Percentiles rank a stretch among this genome's conserved stretches.
Evolutionary conservation across 495 filamentous ascomycete genomes (phyloP).

Genomic region (Talaromyces wortmannii): DNA sequence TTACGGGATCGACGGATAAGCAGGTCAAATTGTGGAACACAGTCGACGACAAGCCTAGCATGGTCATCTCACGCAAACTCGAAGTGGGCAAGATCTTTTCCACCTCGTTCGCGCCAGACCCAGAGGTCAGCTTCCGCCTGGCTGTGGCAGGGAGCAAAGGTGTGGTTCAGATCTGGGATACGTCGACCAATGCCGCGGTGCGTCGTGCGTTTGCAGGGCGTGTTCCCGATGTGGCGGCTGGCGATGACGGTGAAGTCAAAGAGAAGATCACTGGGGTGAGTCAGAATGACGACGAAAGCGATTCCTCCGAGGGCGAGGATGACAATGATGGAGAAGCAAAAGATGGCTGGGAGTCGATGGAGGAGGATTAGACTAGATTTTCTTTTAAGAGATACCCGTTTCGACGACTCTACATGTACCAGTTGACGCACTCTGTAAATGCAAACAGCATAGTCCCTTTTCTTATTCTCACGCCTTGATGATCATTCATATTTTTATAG

Average conservation of each 20-base stretch:
- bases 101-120: conserved; percentile 79
- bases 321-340: conserved; percentile 42
- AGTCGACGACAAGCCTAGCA: conserved; percentile 61
- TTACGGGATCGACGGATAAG: conserved; percentile 86
- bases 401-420: not conserved
- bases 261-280: conserved; percentile 72
- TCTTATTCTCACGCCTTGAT: too few relatives aligned
- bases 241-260: conserved; percentile 53
- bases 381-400: conserved; percentile 1
- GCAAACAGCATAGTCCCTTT: too few relatives aligned
- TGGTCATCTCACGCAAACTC: conserved; percentile 87
- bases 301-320: conserved; percentile 53
- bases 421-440: too few relatives aligned
- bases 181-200: conserved; percentile 88
- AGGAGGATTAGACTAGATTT: conserved; percentile 54
- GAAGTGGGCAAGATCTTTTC: conserved; percentile 95
- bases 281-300: conserved; percentile 54
- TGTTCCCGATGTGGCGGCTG: conserved; percentile 47
- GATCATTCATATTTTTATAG: too few relatives aligned
- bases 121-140: conserved; percentile 82
- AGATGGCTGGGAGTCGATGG: conserved; percentile 85
- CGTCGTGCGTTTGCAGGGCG: conserved; percentile 75
- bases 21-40: conserved; percentile 97
- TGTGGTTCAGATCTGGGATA: conserved; percentile 91
- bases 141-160: conserved; percentile 95